These are phyloP conservation scores for Saccharomyces kudriavzevii DNA, from an alignment of 805 yeast species.

Conservation along the genomic window DNA sequence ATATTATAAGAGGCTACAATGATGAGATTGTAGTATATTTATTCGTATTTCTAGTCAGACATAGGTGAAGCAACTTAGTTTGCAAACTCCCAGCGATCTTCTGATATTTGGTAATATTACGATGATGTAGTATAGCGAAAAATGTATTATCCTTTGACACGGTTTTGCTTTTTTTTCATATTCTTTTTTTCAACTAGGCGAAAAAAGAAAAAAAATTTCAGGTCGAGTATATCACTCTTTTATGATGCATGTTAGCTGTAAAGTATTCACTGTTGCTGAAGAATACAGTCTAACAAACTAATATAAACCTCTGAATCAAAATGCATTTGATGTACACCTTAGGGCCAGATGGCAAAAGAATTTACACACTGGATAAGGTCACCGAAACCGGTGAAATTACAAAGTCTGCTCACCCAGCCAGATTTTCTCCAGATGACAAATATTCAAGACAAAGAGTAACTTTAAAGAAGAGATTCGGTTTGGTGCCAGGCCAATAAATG, in stretches of 20 bases:
- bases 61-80: not conserved
- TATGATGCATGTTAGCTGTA: not conserved
- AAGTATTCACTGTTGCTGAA: not conserved
- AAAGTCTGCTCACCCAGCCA: conserved; percentile 98
- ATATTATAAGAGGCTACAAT: conserved; percentile 1
- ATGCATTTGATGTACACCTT: conserved; percentile 99
- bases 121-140: not conserved
- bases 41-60: not conserved
- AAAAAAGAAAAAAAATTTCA: not conserved
- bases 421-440: conserved; percentile 99
- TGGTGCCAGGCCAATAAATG: conserved; percentile 47
- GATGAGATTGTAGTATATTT: not conserved
- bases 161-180: not conserved
- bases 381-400: conserved; percentile 89
- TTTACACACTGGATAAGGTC: conserved; percentile 80
- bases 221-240: not conserved
- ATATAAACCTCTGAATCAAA: conserved; percentile 12
- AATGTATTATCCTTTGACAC: not conserved
- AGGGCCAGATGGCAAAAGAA: conserved; percentile 90
- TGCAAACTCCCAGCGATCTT: not conserved
- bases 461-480: conserved; percentile 83
- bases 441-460: conserved; percentile 98
- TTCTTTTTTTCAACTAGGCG: not conserved
- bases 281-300: not conserved
- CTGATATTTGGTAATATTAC: not conserved